A percentile compares a stretch with the other conserved stretches of the same genome.
These are phyloP conservation scores for Triadica sebifera DNA, from an alignment of 345 rosid genomes.

Conservation along the genomic window DNA sequence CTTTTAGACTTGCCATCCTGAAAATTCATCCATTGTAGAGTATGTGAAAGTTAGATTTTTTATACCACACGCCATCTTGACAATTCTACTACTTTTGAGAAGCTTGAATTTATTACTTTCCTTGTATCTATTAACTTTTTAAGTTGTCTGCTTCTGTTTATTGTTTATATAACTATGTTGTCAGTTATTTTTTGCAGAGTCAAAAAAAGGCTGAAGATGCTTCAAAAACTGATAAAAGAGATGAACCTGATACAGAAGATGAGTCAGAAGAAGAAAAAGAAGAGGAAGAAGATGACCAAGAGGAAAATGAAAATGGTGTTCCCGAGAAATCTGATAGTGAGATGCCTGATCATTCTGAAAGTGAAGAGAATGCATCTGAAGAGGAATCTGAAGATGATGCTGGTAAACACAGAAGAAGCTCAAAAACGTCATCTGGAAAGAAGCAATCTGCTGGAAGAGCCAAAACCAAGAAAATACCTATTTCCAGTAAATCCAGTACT, in stretches of 20 bases:
- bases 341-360: constrained; percentile 51
- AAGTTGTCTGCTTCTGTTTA: not conserved
- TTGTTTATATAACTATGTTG: not conserved
- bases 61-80: not conserved
- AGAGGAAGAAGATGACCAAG: constrained; percentile 45
- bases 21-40: not conserved
- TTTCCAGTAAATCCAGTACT: constrained; percentile 39
- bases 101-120: no score
- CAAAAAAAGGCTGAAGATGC: constrained; percentile 51
- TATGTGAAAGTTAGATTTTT: not conserved
- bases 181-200: constrained; percentile 36
- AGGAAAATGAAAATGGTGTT: constrained; percentile 50
- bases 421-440: constrained; percentile 42
- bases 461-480: constrained; percentile 46
- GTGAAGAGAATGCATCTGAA: constrained; percentile 62
- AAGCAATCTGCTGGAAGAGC: constrained; percentile 57
- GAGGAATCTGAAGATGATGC: constrained; percentile 80
- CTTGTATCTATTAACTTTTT: no score
- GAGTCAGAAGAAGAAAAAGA: constrained; percentile 56
- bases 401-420: constrained; percentile 49
- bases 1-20: not conserved
- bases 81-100: not conserved
- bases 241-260: constrained; percentile 46
- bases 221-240: constrained; percentile 36
- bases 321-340: constrained; percentile 64